Base-by-base conservation (phyloP, 169 alveolate species). In the Plasmodium malariae region DNA sequence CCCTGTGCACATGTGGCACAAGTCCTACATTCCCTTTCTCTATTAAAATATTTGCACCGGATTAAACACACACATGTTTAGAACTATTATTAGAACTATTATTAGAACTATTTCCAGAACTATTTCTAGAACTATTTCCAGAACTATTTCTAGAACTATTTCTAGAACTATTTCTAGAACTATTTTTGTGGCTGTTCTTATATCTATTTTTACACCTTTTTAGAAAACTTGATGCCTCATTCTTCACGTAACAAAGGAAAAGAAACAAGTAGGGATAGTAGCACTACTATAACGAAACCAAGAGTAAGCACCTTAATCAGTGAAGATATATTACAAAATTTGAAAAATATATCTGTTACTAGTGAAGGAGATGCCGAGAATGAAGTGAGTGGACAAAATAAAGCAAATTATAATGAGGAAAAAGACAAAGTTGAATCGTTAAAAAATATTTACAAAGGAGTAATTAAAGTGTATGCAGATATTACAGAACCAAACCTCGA, bases 401-500 rank as follows among this genome's bases (percentile, higher is more conserved):
- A 57, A 32, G 71, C 2, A 49, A 45, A 57, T 36, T 17, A 60
- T 28, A 6, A 55, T 12, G n/a, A 28, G 26, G 49, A 24, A 36
- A 60, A 45, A 17, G 71, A 43, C 5, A 19, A 74, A 43, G 26
- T 17, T 4, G 62, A 59, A 11, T 70, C 45, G 5, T 69, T 94
- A n/a, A 83, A 83, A 40, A 88, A 59, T 19, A 63, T 89, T 45
- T 95, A 87, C 55, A 74, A 87, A 49, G 88, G 96, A 36, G 96
- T 95, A 19, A 95, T 96, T 19, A 96, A 96, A 86, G 57, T 96
- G 21, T 96, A 93, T 62, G 95, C 94, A 37, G 95, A 95, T 63
- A 71, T 93, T 30, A 95, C 97, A 6, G 96, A 94, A 72, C 97
- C 97, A 17, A 95, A 88, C 73, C 92, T 93, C 59, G 95, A 96